Conservation (phyloP, 768 basidiomycete genomes). For the Pleurotus tuoliensis region DNA sequence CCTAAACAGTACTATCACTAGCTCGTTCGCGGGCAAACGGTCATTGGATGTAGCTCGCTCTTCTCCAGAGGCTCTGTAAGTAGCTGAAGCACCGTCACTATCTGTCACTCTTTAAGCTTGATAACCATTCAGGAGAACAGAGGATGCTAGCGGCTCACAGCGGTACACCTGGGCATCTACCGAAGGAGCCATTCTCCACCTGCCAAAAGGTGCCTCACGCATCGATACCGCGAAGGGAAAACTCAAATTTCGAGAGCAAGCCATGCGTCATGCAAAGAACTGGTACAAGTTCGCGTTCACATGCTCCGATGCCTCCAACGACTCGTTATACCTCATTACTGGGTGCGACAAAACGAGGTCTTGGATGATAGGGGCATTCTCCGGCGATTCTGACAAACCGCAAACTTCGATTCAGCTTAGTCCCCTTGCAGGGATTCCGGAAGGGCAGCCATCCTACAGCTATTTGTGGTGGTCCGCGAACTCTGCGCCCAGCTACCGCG, state of each 20-base stretch:
- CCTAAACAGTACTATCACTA: background rate
- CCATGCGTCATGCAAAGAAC: background rate
- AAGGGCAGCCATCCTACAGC: conserved; percentile 1
- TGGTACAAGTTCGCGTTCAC: conserved; percentile 10
- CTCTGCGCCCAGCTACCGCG: background rate
- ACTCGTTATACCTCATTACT: conserved; percentile 13
- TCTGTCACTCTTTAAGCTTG: background rate
- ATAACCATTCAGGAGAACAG: background rate
- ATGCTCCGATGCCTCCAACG: background rate
- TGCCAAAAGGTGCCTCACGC: conserved; percentile 14
- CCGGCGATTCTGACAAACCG: background rate
- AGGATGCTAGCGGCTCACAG: background rate
- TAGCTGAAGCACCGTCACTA: background rate
- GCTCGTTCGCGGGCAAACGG: background rate
- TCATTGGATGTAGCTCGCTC: background rate
- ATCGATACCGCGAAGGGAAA: background rate
- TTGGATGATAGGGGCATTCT: conserved; percentile 14
- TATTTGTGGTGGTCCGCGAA: conserved; percentile 4
- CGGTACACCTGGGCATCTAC: background rate
- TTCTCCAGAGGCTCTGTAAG: background rate
- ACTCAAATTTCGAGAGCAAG: conserved; percentile 10
- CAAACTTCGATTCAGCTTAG: background rate
- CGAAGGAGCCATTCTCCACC: conserved; percentile 15
- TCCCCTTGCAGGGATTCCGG: background rate
- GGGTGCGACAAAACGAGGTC: conserved; percentile 15